Evolutionary conservation across 176 grass and related monocot genomes (phyloP), one percentile per base, ranked within the genome.

Genomic region (Cenchrus purpureus): DNA sequence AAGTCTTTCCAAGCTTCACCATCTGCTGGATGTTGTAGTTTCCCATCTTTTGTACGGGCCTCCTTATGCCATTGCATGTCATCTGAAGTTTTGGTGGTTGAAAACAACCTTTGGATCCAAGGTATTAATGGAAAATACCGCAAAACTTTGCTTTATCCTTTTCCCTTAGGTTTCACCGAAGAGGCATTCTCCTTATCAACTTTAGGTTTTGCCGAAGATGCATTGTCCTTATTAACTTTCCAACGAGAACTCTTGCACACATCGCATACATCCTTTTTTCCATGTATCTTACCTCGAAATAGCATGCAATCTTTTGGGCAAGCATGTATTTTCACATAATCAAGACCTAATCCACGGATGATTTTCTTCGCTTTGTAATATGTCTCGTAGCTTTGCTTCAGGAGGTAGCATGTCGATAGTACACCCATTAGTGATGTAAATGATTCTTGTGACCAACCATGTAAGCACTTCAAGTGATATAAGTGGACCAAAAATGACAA

Each of bases 91-190:
- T 64, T 63, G 0, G 9, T 50, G 42, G 65, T 65, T 48, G 56
- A 48, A 67, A 81, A 85, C 6, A 89, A 42, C 34, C 82, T 84
- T 32, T 77, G 44, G 0, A 85, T 12, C 19, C 60, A 76, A 19
- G 67, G 76, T 58, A 84, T 82, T 17, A 89, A 85, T 1, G 57
- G 76, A 29, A 89, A 85, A 74, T 89, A 80, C 4, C 20, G n/a
- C 57, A 81, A 69, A 15, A 89, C 68, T 60, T 89, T 89, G n/a
- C n/a, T n/a, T n/a, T 63, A 17, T 79, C 58, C 56, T 20, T 59
- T 59, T 7, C 7, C 17, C 17, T 59, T 59, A 0, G n/a, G 5
- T 49, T 48, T 0, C 4, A 0, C 5, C 45, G 42, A 1, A 9
- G 56, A 16, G 2, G 6, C 4, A 0, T 78, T 63, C 20, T 78